phyloP scores from a whole-genome alignment of 1,139 yeast genomes.

The Diutina catenulata region DNA sequence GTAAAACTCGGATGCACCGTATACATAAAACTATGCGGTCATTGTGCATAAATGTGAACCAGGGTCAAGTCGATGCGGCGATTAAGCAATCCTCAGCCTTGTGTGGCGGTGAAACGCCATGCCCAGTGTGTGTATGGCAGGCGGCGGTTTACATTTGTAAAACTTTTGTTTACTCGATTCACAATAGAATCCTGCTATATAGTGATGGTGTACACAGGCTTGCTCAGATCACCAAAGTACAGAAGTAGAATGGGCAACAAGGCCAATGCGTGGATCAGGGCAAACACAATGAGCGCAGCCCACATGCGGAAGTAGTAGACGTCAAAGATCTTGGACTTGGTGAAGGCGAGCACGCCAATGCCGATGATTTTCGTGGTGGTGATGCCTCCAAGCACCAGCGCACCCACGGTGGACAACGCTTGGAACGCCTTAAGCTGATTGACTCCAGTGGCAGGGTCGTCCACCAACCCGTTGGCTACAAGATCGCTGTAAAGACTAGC shows the following conservation, averaged over 20 bases:
- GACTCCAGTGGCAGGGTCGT: slow-evolving; percentile 4
- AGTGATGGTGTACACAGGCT: neutral
- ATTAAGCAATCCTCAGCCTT: no score
- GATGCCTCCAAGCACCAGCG: slow-evolving; percentile 82
- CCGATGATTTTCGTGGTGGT: slow-evolving; percentile 86
- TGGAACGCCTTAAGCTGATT: slow-evolving; percentile 17
- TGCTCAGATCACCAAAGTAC: slow-evolving; percentile 2
- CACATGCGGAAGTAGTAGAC: slow-evolving; percentile 93
- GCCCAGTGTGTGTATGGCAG: no score
- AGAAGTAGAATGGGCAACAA: slow-evolving; percentile 61
- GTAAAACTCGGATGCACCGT: no score
- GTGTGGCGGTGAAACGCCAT: no score
- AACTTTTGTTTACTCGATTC: no score
- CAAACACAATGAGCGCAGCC: slow-evolving; percentile 68
- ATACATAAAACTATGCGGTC: no score
- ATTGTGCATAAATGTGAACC: no score
- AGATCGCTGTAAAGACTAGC: slow-evolving; percentile 6
- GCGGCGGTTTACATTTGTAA: no score
- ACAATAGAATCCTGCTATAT: no score
- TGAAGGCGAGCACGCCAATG: slow-evolving; percentile 74
- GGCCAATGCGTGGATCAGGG: slow-evolving; percentile 67
- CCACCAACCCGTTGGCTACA: slow-evolving; percentile 7
- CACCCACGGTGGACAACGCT: slow-evolving; percentile 69
- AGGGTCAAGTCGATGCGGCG: no score
- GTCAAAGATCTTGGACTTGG: slow-evolving; percentile 77